These are phyloP conservation scores for Rheum nobile DNA, from an alignment of 148 eudicot genomes.

Conservation along the genomic window DNA sequence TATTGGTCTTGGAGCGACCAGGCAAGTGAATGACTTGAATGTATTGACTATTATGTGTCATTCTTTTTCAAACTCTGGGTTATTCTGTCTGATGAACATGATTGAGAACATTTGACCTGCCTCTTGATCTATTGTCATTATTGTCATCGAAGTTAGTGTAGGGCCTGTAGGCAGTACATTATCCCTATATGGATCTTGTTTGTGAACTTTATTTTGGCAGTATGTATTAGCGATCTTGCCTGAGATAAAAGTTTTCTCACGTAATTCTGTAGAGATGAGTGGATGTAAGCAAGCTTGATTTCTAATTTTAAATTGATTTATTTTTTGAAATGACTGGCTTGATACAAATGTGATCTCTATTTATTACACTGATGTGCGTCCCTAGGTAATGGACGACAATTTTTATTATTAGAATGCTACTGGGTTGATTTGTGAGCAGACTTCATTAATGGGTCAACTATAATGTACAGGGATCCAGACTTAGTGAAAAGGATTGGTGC, in stretches of 20 bases:
- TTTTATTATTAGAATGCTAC: neutral
- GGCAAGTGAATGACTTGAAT: neutral
- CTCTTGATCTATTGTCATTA: neutral
- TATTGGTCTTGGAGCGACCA: slow-evolving; percentile 10
- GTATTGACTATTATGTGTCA: neutral
- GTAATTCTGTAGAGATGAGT: neutral
- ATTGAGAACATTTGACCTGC: neutral
- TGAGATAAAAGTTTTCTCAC: neutral
- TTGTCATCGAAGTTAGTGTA: neutral
- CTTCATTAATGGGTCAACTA: neutral
- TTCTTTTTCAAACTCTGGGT: neutral
- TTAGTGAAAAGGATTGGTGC: slow-evolving; percentile 5
- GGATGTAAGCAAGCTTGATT: neutral
- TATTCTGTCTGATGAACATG: neutral
- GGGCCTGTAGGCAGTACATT: no score
- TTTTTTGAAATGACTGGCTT: neutral
- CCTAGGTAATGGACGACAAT: neutral
- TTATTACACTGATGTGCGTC: neutral
- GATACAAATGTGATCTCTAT: neutral
- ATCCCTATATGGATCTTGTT: neutral
- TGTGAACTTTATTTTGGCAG: neutral
- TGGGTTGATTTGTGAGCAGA: neutral
- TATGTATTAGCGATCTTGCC: neutral
- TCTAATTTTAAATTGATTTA: neutral
- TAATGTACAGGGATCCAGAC: slow-evolving; percentile 6